These are phyloP conservation scores for Aspergillus neotritici DNA, from an alignment of 2,329 filamentous ascomycete genomes.

Conservation along the genomic window DNA sequence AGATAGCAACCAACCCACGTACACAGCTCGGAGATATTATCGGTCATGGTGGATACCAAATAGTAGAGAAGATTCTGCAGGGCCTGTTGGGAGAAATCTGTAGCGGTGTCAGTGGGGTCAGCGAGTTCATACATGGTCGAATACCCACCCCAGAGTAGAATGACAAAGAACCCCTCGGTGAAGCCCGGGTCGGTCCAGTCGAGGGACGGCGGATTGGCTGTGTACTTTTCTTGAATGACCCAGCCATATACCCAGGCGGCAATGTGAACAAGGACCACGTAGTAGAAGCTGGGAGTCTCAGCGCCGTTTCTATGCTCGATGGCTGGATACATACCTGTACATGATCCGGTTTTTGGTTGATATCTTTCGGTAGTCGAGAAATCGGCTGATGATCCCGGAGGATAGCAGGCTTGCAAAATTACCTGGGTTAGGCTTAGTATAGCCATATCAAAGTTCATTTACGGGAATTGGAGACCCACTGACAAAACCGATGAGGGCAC, in stretches of 20 bases:
- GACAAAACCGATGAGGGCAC: slow-evolving; percentile 46
- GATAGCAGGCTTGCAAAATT: slow-evolving; percentile 41
- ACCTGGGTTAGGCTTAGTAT: slow-evolving; percentile 11
- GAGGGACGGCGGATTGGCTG: slow-evolving; percentile 34
- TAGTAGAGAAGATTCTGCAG: slow-evolving; percentile 56
- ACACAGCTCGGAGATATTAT: slow-evolving; percentile 49
- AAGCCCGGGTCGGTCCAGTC: slow-evolving; percentile 44
- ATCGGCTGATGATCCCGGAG: slow-evolving; percentile 41
- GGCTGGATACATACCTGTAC: slow-evolving; percentile 17
- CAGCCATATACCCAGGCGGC: slow-evolving; percentile 50
- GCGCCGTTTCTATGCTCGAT: background rate
- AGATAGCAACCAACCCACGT: background rate
- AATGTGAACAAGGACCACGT: slow-evolving; percentile 42
- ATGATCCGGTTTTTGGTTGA: slow-evolving; percentile 40
- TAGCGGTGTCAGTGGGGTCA: background rate
- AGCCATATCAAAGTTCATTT: background rate
- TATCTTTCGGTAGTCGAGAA: slow-evolving; percentile 41
- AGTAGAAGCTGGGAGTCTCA: slow-evolving; percentile 36
- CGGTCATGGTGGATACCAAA: slow-evolving; percentile 50
- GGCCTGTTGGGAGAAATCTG: slow-evolving; percentile 45
- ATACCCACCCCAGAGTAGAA: slow-evolving; percentile 41
- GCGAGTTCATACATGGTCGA: background rate
- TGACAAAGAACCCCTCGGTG: slow-evolving; percentile 45
- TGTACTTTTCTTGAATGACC: slow-evolving; percentile 51
- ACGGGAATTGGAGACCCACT: slow-evolving; percentile 10